A percentile compares a stretch with the other conserved stretches of the same genome.
phyloP scores from a whole-genome alignment of 2,329 filamentous ascomycete genomes.

The Colletotrichum kahawae region DNA sequence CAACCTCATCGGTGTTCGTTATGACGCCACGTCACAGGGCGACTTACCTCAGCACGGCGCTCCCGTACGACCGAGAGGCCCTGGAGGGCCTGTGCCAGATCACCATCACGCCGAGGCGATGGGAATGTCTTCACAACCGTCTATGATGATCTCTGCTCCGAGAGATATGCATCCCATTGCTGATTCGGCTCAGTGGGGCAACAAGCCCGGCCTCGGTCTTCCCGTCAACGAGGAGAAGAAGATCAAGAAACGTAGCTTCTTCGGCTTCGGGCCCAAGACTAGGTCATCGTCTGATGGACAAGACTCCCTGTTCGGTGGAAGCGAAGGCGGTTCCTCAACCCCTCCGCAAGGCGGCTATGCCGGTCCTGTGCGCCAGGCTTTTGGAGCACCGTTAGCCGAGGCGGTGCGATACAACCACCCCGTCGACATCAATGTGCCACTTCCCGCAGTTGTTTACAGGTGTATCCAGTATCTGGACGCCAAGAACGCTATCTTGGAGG shows the following conservation, averaged over 20 bases:
- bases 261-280: slow-evolving; percentile 70
- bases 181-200: slow-evolving; percentile 85
- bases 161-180: slow-evolving; percentile 86
- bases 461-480: slow-evolving; percentile 91
- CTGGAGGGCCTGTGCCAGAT: slow-evolving; percentile 35
- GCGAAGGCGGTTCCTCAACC: slow-evolving; percentile 49
- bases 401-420: slow-evolving; percentile 84
- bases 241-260: slow-evolving; percentile 78
- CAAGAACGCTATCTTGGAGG: slow-evolving; percentile 82
- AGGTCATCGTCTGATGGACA: slow-evolving; percentile 63
- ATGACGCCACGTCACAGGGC: slow-evolving; percentile 60
- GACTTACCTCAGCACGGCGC: slow-evolving; percentile 50
- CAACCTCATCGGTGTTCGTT: slow-evolving; percentile 61
- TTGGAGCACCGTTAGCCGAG: slow-evolving; percentile 84
- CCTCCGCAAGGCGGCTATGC: slow-evolving; percentile 46
- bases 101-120: slow-evolving; percentile 28
- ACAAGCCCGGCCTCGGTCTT: slow-evolving; percentile 63
- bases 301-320: slow-evolving; percentile 59
- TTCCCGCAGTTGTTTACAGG: slow-evolving; percentile 93
- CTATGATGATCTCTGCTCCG: slow-evolving; percentile 77
- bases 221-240: slow-evolving; percentile 75
- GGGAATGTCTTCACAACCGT: slow-evolving; percentile 43
- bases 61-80: slow-evolving; percentile 41
- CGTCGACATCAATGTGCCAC: slow-evolving; percentile 71
- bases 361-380: slow-evolving; percentile 72